These are phyloP conservation scores for Persicaria tinctoria DNA, from an alignment of 148 eudicot species.

Conservation along the genomic window DNA sequence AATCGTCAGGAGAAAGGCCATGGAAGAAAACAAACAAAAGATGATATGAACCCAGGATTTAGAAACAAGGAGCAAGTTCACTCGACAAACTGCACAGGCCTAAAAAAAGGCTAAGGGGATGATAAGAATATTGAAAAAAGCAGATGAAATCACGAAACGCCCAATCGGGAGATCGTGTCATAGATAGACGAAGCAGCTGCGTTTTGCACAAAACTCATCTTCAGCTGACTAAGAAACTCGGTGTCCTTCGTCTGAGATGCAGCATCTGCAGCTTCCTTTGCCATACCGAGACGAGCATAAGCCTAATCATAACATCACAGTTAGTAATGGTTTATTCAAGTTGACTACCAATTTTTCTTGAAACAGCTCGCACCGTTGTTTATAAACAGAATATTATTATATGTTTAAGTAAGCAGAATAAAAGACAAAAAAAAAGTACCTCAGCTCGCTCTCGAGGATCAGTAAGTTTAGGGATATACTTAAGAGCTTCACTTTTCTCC, in stretches of 20 bases:
- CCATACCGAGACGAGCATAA: constrained; percentile 91
- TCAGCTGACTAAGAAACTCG: constrained; percentile 71
- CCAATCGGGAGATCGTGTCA: constrained; percentile 66
- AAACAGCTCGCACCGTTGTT: too few relatives aligned
- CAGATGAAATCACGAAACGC: constrained; percentile 20
- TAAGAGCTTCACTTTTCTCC: constrained; percentile 83
- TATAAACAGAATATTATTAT: background rate
- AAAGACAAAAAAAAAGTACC: constrained; percentile 35
- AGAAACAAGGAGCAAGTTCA: background rate
- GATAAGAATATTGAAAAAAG: constrained; percentile 21
- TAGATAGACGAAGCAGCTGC: constrained; percentile 74
- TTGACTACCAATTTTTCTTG: background rate
- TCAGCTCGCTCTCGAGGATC: constrained; percentile 81
- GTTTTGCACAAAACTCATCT: constrained; percentile 69
- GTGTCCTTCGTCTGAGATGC: constrained; percentile 85
- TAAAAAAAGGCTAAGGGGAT: background rate
- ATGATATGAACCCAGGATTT: background rate
- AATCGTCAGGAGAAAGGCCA: background rate
- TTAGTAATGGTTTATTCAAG: background rate
- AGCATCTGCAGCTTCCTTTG: constrained; percentile 97
- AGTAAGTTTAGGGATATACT: constrained; percentile 79
- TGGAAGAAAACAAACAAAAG: background rate
- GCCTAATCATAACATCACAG: constrained; percentile 40
- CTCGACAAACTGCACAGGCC: background rate
- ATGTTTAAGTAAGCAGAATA: background rate